Evolutionary conservation across 192 early-diverging fungal species (phyloP).

Genomic region (Coemansia nantahalensis): DNA sequence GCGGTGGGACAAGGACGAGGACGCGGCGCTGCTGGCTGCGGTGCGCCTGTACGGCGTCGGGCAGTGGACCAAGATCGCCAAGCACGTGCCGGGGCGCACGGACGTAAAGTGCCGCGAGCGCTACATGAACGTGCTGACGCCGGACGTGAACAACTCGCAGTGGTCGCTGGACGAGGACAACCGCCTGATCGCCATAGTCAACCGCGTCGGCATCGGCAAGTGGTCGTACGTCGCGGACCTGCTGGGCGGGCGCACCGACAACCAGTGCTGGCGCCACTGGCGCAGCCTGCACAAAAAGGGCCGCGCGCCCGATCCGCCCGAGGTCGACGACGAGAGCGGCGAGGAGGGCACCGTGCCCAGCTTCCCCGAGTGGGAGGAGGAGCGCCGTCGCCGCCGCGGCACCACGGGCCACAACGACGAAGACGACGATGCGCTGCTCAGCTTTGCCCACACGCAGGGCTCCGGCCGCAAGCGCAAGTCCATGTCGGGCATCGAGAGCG

Average conservation of each 20-base stretch:
- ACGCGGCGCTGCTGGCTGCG: constrained; percentile 61
- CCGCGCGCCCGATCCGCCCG: constrained; percentile 48
- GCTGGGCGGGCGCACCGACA: constrained; percentile 56
- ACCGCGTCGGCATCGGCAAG: constrained; percentile 52
- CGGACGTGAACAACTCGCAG: constrained; percentile 56
- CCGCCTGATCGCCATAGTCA: constrained; percentile 44
- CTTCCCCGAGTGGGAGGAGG: constrained; percentile 52
- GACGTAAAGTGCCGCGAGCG: constrained; percentile 79
- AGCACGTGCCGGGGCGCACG: constrained; percentile 67
- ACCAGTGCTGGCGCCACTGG: constrained; percentile 58
- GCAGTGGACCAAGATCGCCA: constrained; percentile 69
- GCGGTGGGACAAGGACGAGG: constrained; percentile 67
- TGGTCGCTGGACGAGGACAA: constrained; percentile 57
- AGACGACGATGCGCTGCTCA: constrained; percentile 19
- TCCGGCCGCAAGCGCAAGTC: constrained; percentile 53
- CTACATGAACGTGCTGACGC: constrained; percentile 67
- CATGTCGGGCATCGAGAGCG: constrained; percentile 50
- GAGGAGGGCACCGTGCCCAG: constrained; percentile 51
- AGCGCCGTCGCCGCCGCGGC: constrained; percentile 25
- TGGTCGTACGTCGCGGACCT: constrained; percentile 57
- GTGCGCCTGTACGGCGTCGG: constrained; percentile 64
- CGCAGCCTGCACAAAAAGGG: constrained; percentile 52
- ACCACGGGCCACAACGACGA: constrained; percentile 11
- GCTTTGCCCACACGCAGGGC: constrained; percentile 36
- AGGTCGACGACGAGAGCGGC: constrained; percentile 24